These are phyloP conservation scores for Russula griseocarnosa DNA, from an alignment of 768 basidiomycete species.

Conservation along the genomic window DNA sequence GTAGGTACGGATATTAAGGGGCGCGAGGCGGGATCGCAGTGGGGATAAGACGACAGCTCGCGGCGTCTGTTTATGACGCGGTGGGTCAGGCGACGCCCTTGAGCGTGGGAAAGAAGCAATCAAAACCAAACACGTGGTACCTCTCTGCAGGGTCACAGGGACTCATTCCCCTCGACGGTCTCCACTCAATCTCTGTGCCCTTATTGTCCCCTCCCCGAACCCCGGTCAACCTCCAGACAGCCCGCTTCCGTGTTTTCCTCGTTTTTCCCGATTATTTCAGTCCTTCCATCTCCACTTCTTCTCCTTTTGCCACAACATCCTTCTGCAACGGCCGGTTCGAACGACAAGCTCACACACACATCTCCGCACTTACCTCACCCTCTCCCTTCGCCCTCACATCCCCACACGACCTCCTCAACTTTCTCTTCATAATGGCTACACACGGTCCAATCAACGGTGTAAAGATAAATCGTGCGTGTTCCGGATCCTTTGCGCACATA, in stretches of 20 bases:
- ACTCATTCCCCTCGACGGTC: conserved; percentile 18
- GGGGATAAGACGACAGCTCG: conserved; percentile 13
- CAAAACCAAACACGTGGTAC: conserved; percentile 28
- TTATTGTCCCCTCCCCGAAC: conserved; percentile 19
- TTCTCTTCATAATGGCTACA: conserved; percentile 47
- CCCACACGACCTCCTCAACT: conserved; percentile 7
- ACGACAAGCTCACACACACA: conserved; percentile 18
- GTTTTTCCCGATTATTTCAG: conserved; percentile 11
- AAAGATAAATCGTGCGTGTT: conserved; percentile 71
- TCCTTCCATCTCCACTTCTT: not conserved
- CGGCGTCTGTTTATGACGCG: conserved; percentile 15
- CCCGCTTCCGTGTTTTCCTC: conserved; percentile 15
- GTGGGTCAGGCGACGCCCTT: conserved; percentile 16
- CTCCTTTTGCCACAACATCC: conserved; percentile 4
- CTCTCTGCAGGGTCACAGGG: conserved; percentile 18
- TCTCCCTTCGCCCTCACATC: not conserved
- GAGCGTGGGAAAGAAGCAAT: conserved; percentile 28
- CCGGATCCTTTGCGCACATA: conserved; percentile 16
- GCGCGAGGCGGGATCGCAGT: conserved; percentile 10
- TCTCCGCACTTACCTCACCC: conserved; percentile 13
- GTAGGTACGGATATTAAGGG: conserved; percentile 18
- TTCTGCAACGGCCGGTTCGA: conserved; percentile 7
- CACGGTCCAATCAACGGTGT: conserved; percentile 80
- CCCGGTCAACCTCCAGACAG: conserved; percentile 11
- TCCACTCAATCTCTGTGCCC: conserved; percentile 24